Percentiles rank a stretch among this genome's conserved stretches.
Conservation (phyloP, 1,284 basidiomycete species). For the Ustilago trichophora region DNA sequence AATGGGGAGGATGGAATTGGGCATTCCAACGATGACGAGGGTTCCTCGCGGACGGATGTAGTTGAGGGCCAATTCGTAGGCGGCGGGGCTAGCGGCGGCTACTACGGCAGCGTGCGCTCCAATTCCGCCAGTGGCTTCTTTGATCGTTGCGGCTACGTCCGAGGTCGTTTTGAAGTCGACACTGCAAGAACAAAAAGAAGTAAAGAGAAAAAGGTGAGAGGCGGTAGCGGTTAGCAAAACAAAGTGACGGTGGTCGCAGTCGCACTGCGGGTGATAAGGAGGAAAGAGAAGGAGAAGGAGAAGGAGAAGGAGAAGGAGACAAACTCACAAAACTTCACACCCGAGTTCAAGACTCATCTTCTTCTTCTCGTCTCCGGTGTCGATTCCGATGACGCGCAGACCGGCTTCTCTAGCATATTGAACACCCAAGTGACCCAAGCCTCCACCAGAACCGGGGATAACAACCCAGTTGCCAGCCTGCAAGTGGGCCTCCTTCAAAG, state of each 20-base stretch:
- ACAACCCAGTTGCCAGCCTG: constrained; percentile 81
- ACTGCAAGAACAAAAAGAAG: no score
- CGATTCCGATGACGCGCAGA: constrained; percentile 80
- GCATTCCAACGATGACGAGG: constrained; percentile 79
- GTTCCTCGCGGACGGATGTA: constrained; percentile 73
- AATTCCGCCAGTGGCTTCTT: constrained; percentile 72
- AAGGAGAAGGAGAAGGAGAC: not conserved
- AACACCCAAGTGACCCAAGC: constrained; percentile 69
- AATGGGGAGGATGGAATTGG: constrained; percentile 72
- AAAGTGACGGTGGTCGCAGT: no score
- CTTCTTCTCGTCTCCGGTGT: constrained; percentile 79
- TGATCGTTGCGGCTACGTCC: constrained; percentile 74
- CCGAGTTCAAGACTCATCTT: constrained; percentile 77
- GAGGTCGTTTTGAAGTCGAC: constrained; percentile 76
- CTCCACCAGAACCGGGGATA: constrained; percentile 78
- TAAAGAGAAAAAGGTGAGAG: no score
- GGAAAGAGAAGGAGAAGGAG: fast-evolving
- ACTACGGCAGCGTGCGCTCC: constrained; percentile 75
- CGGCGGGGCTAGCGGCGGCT: constrained; percentile 68
- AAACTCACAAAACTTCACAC: constrained; percentile 73
- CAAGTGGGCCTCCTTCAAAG: constrained; percentile 76
- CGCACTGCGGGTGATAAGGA: no score
- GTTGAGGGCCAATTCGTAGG: constrained; percentile 75
- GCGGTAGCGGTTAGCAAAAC: no score
- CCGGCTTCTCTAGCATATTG: constrained; percentile 55